These are phyloP conservation scores for Colletotrichum cuscutae DNA, from an alignment of 2,329 filamentous ascomycete genomes.

Conservation along the genomic window DNA sequence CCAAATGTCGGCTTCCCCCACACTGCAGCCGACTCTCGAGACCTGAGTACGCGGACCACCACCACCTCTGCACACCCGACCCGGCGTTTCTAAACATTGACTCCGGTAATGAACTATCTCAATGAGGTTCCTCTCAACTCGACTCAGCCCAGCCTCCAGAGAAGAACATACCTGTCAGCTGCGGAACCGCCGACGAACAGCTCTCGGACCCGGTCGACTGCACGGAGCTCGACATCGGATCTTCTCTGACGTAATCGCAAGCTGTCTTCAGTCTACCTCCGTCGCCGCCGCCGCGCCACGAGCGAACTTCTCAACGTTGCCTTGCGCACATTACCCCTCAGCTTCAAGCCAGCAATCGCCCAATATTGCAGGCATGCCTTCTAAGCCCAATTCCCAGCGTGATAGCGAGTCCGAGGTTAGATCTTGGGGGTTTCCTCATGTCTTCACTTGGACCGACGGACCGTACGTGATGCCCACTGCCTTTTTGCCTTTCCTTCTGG, in stretches of 20 bases:
- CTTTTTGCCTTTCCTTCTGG: neutral
- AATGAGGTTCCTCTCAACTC: neutral
- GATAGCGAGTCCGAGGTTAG: conserved; percentile 70
- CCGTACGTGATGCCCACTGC: conserved; percentile 61
- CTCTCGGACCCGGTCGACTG: conserved; percentile 19
- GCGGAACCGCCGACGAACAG: neutral
- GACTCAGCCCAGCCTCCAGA: neutral
- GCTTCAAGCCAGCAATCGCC: neutral
- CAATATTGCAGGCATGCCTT: conserved; percentile 4
- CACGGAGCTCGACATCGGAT: conserved; percentile 1
- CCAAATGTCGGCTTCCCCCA: neutral
- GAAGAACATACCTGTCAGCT: neutral
- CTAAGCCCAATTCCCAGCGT: conserved; percentile 45
- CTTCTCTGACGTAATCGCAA: conserved; percentile 23
- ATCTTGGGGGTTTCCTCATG: conserved; percentile 75
- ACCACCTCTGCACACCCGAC: neutral
- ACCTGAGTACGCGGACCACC: neutral
- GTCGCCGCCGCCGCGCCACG: neutral
- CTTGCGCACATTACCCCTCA: neutral
- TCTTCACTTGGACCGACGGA: conserved; percentile 78
- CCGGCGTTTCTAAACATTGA: neutral
- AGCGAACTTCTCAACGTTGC: neutral
- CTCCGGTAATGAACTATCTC: neutral
- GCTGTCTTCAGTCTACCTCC: neutral
- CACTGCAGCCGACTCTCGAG: neutral